Evolutionary conservation across 2,329 filamentous ascomycete species (phyloP).

Genomic region (Diaporthe eres): DNA sequence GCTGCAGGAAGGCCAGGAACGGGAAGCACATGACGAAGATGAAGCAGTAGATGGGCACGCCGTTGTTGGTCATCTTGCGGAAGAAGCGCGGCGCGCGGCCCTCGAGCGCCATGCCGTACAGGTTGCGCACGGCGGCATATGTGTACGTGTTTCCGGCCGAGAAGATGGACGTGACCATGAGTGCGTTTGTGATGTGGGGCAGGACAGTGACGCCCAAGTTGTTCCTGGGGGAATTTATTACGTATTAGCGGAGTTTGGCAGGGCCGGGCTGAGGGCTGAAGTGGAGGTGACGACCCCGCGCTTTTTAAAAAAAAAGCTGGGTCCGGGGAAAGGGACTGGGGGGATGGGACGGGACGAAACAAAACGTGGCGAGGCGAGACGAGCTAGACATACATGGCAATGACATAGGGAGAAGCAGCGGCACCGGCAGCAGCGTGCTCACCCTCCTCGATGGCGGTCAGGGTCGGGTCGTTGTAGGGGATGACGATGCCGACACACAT

Average conservation of each 20-base stretch:
- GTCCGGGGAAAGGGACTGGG: background rate
- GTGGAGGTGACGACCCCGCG: slow-evolving; percentile 13
- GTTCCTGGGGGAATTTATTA: slow-evolving; percentile 43
- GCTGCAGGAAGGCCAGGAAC: slow-evolving; percentile 52
- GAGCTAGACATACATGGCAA: slow-evolving; percentile 63
- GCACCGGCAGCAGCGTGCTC: slow-evolving; percentile 54
- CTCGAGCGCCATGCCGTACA: slow-evolving; percentile 42
- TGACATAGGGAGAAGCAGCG: slow-evolving; percentile 73
- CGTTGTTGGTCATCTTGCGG: slow-evolving; percentile 70
- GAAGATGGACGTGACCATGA: slow-evolving; percentile 48
- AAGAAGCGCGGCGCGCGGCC: slow-evolving; percentile 56
- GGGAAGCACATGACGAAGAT: slow-evolving; percentile 66
- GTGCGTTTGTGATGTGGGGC: slow-evolving; percentile 71
- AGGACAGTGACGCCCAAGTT: slow-evolving; percentile 67
- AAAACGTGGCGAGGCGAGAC: background rate
- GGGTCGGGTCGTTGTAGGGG: slow-evolving; percentile 72
- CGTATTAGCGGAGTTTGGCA: slow-evolving; percentile 25
- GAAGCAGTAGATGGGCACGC: slow-evolving; percentile 74
- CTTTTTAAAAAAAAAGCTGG: background rate
- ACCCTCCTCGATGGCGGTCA: slow-evolving; percentile 65
- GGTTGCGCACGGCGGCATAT: slow-evolving; percentile 41
- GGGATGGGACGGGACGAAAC: background rate
- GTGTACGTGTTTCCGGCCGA: slow-evolving; percentile 43
- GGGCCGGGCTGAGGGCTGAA: background rate
- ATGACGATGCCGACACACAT: slow-evolving; percentile 77